These are phyloP conservation scores for Acer negundo DNA, from an alignment of 345 rosid species.

Conservation along the genomic window DNA sequence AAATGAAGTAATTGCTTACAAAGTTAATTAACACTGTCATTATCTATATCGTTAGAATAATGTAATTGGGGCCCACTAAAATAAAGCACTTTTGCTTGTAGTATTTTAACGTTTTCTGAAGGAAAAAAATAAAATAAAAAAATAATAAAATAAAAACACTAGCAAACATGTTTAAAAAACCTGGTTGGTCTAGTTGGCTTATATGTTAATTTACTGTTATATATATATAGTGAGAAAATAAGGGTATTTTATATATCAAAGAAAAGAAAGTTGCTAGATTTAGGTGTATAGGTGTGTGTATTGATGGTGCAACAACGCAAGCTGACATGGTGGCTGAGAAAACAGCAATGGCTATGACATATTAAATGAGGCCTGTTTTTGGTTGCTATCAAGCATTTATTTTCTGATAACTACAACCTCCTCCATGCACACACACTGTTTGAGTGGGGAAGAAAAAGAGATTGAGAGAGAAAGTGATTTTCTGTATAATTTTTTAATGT, in stretches of 20 bases:
- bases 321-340: constrained; percentile 30
- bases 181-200: background rate
- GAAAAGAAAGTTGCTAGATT: background rate
- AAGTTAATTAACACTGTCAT: background rate
- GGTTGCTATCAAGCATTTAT: constrained; percentile 44
- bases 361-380: constrained; percentile 37
- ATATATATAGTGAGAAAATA: too few relatives aligned
- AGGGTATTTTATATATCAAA: background rate
- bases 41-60: background rate
- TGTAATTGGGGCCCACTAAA: background rate
- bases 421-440: background rate
- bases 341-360: constrained; percentile 22
- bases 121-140: too few relatives aligned
- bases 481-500: too few relatives aligned
- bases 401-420: constrained; percentile 21
- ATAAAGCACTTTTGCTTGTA: background rate
- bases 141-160: too few relatives aligned
- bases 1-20: background rate
- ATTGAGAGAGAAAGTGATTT: too few relatives aligned
- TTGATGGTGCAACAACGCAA: constrained; percentile 32
- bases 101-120: background rate
- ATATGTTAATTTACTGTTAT: background rate
- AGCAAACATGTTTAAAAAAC: background rate
- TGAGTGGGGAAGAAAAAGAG: background rate
- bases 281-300: constrained; percentile 16